Percentiles rank a stretch among this genome's conserved stretches.
Evolutionary conservation across 2,329 filamentous ascomycete species (phyloP).

Genomic region (Epichloe scottii): DNA sequence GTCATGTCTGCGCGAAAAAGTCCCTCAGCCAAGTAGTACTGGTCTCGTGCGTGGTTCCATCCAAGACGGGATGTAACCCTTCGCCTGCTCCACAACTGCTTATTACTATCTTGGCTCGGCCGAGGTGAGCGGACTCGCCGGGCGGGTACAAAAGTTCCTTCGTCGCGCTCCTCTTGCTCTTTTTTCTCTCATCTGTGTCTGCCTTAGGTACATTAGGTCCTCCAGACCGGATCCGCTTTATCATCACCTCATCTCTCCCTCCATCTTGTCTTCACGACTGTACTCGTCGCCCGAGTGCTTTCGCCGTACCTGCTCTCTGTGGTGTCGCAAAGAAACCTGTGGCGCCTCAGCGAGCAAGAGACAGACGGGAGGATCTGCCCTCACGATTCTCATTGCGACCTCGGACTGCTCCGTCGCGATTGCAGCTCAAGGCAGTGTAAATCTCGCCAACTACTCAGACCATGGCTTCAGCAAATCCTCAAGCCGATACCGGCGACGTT

Average conservation of each 20-base stretch:
- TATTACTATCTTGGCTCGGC: background rate
- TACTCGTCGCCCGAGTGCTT: background rate
- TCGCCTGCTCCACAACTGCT: conserved; percentile 2
- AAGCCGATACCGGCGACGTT: background rate
- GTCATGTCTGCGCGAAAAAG: no score
- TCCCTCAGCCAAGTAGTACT: no score
- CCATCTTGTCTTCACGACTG: conserved; percentile 1
- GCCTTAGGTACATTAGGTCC: conserved; percentile 1
- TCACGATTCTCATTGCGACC: background rate
- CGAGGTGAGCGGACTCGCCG: conserved; percentile 1
- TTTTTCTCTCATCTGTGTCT: background rate
- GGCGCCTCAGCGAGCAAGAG: conserved; percentile 1
- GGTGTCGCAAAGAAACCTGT: background rate
- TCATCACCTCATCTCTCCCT: background rate
- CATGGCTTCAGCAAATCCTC: background rate
- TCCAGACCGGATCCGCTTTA: conserved; percentile 2
- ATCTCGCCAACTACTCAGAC: background rate
- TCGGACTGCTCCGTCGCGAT: background rate
- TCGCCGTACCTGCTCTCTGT: conserved; percentile 1
- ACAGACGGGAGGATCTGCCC: background rate
- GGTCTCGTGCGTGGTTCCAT: no score
- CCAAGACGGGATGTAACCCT: no score
- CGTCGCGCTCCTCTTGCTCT: background rate
- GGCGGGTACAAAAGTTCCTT: conserved; percentile 6
- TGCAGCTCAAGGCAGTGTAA: background rate